phyloP scores from a whole-genome alignment of 257 asterid genomes.

The Vinca minor region DNA sequence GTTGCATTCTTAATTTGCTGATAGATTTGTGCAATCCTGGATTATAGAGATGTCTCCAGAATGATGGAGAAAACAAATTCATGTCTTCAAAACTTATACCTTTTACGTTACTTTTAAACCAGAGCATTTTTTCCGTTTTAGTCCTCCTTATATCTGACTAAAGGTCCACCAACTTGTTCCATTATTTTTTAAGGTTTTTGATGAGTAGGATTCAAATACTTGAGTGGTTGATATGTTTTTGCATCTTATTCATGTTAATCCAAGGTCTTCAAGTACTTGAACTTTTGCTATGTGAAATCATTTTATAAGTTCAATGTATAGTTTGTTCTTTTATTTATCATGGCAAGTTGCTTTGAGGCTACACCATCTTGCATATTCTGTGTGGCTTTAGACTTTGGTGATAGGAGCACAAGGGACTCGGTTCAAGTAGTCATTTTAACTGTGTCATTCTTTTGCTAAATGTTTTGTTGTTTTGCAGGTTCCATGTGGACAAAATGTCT shows the following conservation, averaged over 20 bases:
- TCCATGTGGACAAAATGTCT: conserved; percentile 98
- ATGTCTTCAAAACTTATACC: background rate
- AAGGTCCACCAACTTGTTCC: background rate
- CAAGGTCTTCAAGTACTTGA: background rate
- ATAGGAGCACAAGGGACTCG: background rate
- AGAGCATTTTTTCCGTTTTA: background rate
- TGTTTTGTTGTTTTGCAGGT: conserved; percentile 48
- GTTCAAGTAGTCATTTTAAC: background rate
- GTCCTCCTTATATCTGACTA: background rate
- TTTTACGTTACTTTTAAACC: background rate
- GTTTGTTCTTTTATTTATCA: background rate
- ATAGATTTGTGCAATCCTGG: background rate
- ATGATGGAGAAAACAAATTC: background rate
- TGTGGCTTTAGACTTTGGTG: background rate
- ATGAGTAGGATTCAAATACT: background rate
- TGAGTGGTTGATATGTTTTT: background rate
- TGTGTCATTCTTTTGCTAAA: conserved; percentile 4
- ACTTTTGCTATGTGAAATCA: background rate
- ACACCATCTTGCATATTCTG: background rate
- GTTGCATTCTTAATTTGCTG: background rate
- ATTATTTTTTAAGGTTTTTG: background rate
- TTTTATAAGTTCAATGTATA: background rate
- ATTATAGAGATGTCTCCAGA: background rate
- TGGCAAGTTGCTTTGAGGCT: background rate
- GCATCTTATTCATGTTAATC: background rate